Percentiles rank a stretch among this genome's conserved stretches.
Conservation (phyloP, 768 basidiomycete genomes). For the Pisolithus sp. region DNA sequence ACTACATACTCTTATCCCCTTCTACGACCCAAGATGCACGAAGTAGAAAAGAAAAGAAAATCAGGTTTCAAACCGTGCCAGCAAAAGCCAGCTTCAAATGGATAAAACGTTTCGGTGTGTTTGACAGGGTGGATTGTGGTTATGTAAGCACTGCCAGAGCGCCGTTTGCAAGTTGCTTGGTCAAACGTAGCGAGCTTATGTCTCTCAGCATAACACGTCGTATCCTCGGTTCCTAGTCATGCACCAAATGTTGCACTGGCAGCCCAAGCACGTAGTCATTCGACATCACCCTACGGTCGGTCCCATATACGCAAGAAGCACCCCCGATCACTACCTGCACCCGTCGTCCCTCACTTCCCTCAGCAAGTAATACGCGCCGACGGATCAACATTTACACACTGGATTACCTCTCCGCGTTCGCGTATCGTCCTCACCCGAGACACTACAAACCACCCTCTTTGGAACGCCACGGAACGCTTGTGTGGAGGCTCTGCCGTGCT, state of each 20-base stretch:
- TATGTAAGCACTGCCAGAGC: too few relatives aligned
- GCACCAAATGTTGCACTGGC: constrained; percentile 9
- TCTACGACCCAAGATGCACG: too few relatives aligned
- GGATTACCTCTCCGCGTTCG: constrained; percentile 83
- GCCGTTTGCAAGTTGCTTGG: too few relatives aligned
- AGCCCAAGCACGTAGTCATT: constrained; percentile 36
- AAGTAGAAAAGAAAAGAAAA: too few relatives aligned
- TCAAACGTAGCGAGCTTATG: constrained; percentile 8
- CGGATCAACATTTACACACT: constrained; percentile 82
- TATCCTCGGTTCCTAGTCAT: constrained; percentile 3
- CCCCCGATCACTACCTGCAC: constrained; percentile 64
- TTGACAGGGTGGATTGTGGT: too few relatives aligned
- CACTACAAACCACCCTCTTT: constrained; percentile 83
- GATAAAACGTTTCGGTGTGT: too few relatives aligned
- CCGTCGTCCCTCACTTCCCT: constrained; percentile 79
- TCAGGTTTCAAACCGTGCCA: too few relatives aligned
- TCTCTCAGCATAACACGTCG: constrained; percentile 10
- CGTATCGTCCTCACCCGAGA: constrained; percentile 76
- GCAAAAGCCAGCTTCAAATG: too few relatives aligned
- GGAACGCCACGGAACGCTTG: constrained; percentile 61
- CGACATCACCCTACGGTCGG: constrained; percentile 76
- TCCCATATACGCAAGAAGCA: constrained; percentile 78
- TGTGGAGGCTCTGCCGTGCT: constrained; percentile 40
- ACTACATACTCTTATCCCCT: too few relatives aligned
- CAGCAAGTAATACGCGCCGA: constrained; percentile 83